phyloP scores from a whole-genome alignment of 2,329 filamentous ascomycete species.

The Aspergillus niger region DNA sequence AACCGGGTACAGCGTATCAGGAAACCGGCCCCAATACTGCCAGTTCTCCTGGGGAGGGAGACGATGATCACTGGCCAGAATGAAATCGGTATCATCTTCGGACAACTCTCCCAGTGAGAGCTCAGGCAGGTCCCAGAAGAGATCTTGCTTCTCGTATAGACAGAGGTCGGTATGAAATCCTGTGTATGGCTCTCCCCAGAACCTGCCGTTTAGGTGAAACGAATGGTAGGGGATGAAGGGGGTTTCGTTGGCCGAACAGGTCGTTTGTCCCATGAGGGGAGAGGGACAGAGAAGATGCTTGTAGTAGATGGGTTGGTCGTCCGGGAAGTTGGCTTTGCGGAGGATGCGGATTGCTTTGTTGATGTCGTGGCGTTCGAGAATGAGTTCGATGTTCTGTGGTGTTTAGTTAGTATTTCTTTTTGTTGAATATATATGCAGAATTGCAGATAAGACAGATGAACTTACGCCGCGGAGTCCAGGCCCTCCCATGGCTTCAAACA shows the following conservation, averaged over 20 bases:
- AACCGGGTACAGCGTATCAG: background rate
- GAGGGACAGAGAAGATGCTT: background rate
- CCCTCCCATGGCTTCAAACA: background rate
- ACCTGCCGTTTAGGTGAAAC: background rate
- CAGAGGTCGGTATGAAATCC: background rate
- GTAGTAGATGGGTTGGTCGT: background rate
- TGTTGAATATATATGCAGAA: too few relatives aligned
- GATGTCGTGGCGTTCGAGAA: background rate
- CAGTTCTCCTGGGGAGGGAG: background rate
- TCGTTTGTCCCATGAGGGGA: background rate
- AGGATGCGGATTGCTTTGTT: background rate
- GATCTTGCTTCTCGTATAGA: background rate
- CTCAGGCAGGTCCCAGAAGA: background rate
- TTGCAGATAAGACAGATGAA: background rate
- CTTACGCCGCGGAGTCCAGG: background rate
- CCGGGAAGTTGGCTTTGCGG: background rate
- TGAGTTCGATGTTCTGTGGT: background rate
- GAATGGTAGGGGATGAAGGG: background rate
- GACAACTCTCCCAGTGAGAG: background rate
- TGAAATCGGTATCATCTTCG: background rate
- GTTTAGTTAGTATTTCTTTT: background rate
- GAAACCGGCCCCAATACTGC: background rate
- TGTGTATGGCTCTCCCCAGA: background rate
- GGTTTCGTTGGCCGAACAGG: background rate
- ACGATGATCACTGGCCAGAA: background rate